These are phyloP conservation scores for Fraxinus cuspidata DNA, from an alignment of 257 asterid species.

Conservation along the genomic window DNA sequence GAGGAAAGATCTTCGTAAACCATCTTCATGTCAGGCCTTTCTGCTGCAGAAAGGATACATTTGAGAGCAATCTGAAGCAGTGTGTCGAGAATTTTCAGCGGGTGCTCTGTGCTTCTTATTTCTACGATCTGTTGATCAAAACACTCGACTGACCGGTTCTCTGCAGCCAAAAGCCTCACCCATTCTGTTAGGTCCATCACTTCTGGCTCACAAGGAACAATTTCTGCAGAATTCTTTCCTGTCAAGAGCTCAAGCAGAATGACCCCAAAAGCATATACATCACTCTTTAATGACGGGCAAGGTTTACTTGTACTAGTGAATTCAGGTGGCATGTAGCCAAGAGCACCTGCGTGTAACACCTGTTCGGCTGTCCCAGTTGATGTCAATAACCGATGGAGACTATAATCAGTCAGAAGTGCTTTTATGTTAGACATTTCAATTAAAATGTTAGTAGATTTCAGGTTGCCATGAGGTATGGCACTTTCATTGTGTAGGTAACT, in stretches of 20 bases:
- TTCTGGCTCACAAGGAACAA: slow-evolving; percentile 49
- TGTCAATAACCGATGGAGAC: slow-evolving; percentile 78
- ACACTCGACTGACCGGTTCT: slow-evolving; percentile 59
- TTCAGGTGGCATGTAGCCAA: slow-evolving; percentile 90
- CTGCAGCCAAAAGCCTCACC: slow-evolving; percentile 63
- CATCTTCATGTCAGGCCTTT: slow-evolving; percentile 75
- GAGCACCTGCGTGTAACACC: slow-evolving; percentile 69
- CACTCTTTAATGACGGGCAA: slow-evolving; percentile 82
- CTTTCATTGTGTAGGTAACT: slow-evolving; percentile 70
- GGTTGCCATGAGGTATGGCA: slow-evolving; percentile 91
- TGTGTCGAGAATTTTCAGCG: slow-evolving; percentile 36
- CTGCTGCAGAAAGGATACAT: slow-evolving; percentile 77
- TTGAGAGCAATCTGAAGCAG: slow-evolving; percentile 67
- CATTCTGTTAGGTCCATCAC: slow-evolving; percentile 72
- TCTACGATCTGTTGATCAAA: slow-evolving; percentile 47
- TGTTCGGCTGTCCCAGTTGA: slow-evolving; percentile 82
- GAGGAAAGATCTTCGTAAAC: slow-evolving; percentile 66
- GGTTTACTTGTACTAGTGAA: slow-evolving; percentile 74
- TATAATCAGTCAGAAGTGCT: slow-evolving; percentile 73
- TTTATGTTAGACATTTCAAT: slow-evolving; percentile 47
- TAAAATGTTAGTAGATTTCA: slow-evolving; percentile 77
- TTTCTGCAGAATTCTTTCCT: slow-evolving; percentile 63
- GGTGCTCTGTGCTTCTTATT: slow-evolving; percentile 21
- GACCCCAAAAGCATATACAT: slow-evolving; percentile 80
- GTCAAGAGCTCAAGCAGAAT: slow-evolving; percentile 73